phyloP scores from a whole-genome alignment of 1,284 basidiomycete genomes.

The Trichosporon sp. region DNA sequence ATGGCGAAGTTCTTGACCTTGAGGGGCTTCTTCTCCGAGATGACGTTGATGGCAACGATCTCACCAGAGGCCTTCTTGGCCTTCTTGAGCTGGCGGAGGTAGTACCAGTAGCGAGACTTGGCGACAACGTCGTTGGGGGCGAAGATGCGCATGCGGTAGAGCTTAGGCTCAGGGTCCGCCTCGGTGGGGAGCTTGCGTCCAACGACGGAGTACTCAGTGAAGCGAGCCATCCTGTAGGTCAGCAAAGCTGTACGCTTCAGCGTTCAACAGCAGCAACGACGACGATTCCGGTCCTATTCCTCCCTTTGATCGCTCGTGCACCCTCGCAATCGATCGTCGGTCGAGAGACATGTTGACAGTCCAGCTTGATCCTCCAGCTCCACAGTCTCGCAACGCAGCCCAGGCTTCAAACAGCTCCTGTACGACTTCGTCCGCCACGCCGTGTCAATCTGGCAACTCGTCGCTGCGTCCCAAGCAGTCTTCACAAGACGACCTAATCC shows the following conservation, averaged over 20 bases:
- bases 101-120: constrained; percentile 99
- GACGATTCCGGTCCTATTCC: not conserved
- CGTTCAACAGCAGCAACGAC: not conserved
- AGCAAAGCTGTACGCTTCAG: not conserved
- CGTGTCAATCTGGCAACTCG: not conserved
- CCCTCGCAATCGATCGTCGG: not conserved
- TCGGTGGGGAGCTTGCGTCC: constrained; percentile 96
- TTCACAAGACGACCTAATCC: not conserved
- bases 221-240: constrained; percentile 57
- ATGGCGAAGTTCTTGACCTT: constrained; percentile 99
- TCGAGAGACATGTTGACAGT: not conserved
- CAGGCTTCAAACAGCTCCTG: not conserved
- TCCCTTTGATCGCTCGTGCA: not conserved
- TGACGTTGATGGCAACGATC: constrained; percentile 97
- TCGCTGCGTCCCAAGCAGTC: constrained; percentile 2
- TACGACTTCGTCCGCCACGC: not conserved
- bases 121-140: constrained; percentile 97
- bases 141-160: constrained; percentile 95
- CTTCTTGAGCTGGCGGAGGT: constrained; percentile 97
- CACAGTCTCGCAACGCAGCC: not conserved
- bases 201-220: constrained; percentile 91
- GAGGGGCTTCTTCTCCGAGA: constrained; percentile 93
- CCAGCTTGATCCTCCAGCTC: not conserved
- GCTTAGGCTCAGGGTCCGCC: constrained; percentile 85
- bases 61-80: constrained; percentile 99